These are phyloP conservation scores for Kodamaea neixiangensis DNA, from an alignment of 805 yeast species.

Conservation along the genomic window DNA sequence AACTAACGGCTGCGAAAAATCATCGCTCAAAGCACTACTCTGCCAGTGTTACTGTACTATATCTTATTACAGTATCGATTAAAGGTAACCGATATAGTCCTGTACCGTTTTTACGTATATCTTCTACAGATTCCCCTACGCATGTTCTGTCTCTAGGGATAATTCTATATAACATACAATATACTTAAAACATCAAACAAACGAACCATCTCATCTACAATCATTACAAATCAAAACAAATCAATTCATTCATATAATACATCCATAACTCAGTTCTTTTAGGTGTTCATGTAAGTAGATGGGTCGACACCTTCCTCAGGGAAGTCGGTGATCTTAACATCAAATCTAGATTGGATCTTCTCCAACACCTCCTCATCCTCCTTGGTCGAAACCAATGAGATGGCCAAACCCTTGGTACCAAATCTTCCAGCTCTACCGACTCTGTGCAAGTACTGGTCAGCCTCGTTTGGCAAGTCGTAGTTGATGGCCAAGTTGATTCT, in stretches of 20 bases:
- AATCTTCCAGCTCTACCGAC: slow-evolving; percentile 99
- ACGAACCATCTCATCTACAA: background rate
- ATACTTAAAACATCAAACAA: background rate
- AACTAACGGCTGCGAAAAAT: no score
- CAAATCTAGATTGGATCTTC: slow-evolving; percentile 95
- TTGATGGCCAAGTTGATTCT: slow-evolving; percentile 97
- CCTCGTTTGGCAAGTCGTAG: slow-evolving; percentile 94
- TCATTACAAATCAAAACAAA: slow-evolving; percentile 1
- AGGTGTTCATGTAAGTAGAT: slow-evolving; percentile 96
- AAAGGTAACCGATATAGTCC: no score
- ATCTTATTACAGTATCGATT: no score
- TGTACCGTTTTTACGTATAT: no score
- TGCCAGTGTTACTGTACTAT: no score
- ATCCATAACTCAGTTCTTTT: slow-evolving; percentile 17
- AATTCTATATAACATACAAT: no score
- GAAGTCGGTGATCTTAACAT: slow-evolving; percentile 90
- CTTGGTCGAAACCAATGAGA: slow-evolving; percentile 82
- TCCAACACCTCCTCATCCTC: slow-evolving; percentile 88
- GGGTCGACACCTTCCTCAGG: slow-evolving; percentile 99
- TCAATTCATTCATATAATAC: slow-evolving; percentile 5
- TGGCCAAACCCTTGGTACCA: slow-evolving; percentile 97
- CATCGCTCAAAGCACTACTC: no score
- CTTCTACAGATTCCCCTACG: no score
- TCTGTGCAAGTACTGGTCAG: slow-evolving; percentile 98
- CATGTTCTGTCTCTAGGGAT: no score